A percentile compares a stretch with the other conserved stretches of the same genome.
Conservation (phyloP, 257 asterid species). For the Jaltomata sinuosa region DNA sequence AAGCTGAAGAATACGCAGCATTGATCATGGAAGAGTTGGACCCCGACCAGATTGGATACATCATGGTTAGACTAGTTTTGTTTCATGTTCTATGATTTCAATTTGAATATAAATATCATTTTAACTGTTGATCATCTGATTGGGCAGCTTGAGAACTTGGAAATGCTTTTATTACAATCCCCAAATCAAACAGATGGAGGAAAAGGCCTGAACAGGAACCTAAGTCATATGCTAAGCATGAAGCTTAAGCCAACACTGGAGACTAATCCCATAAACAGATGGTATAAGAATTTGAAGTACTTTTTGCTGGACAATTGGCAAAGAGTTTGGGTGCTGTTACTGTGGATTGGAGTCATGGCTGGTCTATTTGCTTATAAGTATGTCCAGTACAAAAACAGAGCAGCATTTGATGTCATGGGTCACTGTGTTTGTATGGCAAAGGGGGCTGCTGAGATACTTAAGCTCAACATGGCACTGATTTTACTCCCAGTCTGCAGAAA, state of each 20-base stretch:
- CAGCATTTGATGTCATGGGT: constrained; percentile 62
- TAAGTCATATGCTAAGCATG: constrained; percentile 79
- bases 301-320: constrained; percentile 82
- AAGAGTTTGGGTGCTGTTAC: constrained; percentile 76
- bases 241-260: constrained; percentile 62
- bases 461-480: constrained; percentile 86
- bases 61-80: constrained; percentile 14
- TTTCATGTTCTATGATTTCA: background rate
- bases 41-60: constrained; percentile 22
- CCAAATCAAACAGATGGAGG: constrained; percentile 40
- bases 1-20: constrained; percentile 28
- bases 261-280: constrained; percentile 24
- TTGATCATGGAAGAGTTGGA: constrained; percentile 37
- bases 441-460: constrained; percentile 90
- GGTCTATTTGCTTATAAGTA: constrained; percentile 68
- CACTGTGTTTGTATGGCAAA: constrained; percentile 82
- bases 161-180: constrained; percentile 72
- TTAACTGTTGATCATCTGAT: background rate
- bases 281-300: constrained; percentile 43
- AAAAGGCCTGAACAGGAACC: constrained; percentile 43
- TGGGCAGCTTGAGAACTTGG: constrained; percentile 65
- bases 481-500: constrained; percentile 80
- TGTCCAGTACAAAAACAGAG: constrained; percentile 46
- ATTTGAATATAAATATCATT: background rate
- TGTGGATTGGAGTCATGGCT: constrained; percentile 85